Base-by-base conservation (phyloP, 208 protist genomes). In the Herpetomonas samuelpessoai region DNA sequence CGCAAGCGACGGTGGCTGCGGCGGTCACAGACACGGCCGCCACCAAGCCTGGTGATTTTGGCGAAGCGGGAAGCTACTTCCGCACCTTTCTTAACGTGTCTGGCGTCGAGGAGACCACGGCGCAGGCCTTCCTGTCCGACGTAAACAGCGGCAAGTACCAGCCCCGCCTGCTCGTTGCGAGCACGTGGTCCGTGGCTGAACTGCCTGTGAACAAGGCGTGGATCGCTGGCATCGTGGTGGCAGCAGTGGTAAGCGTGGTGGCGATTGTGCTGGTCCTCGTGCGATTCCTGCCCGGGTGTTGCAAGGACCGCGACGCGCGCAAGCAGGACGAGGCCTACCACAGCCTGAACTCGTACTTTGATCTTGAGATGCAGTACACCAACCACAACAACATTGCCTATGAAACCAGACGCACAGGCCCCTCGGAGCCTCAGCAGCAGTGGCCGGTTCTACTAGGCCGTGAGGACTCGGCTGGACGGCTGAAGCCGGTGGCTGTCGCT, bases 151-250 rank as follows among this genome's bases (percentile, higher is more conserved):
- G 44, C 44, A 18, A 10, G 9, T 41, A 41, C 41, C 45, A 59
- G 12, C 29, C 19, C 14, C 50, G 57, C 3, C 26, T 69, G 2
- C 25, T 69, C 38, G 21, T 29, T 25, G 48, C 35, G 22, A 24
- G 44, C 9, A 9, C 22, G 24, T 67, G 67, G 55, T 30, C 26
- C 46, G 49, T 30, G 22, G 29, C 4, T 35, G 62, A 56, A 25
- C 55, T 41, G 0, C 28, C 49, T 22, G 25, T 39, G 22, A 28
- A 54, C 26, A 45, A 38, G 16, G 38, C 39, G 41, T 70, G 65
- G 65, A 62, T 64, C 16, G 57, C 41, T 1, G 65, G 50, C 24
- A 19, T 71, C 24, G 57, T 60, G n/a, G 29, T 64, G 14, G 65
- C 50, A 10, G 28, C 45, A 3, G 57, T 26, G 30, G 48, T 41